A percentile compares a stretch with the other conserved stretches of the same genome.
phyloP scores from a whole-genome alignment of 2,329 filamentous ascomycete genomes.

The Capronia coronata region DNA sequence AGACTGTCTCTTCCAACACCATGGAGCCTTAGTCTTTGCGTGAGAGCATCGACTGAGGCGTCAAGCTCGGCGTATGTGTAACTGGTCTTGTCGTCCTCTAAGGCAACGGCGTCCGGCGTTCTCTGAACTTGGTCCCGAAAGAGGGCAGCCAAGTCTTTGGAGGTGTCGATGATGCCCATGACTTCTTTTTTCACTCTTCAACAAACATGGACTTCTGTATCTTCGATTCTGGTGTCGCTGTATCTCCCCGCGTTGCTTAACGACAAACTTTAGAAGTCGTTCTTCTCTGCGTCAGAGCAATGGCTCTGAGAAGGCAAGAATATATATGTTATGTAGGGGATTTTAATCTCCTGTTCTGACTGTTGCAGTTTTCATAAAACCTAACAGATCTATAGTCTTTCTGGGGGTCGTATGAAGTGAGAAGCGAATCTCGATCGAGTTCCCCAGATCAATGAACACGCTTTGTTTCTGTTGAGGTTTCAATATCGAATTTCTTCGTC shows the following conservation, averaged over 20 bases:
- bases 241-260: too few relatives aligned
- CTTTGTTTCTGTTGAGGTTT: not conserved
- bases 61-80: slow-evolving; percentile 71
- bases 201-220: not conserved
- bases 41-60: slow-evolving; percentile 57
- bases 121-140: slow-evolving; percentile 62
- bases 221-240: not conserved
- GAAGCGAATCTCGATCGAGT: not conserved
- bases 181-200: not conserved
- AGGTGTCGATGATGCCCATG: slow-evolving; percentile 63
- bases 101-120: slow-evolving; percentile 62
- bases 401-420: not conserved
- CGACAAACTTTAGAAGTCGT: not conserved
- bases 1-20: slow-evolving; percentile 67
- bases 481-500: not conserved
- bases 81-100: slow-evolving; percentile 61
- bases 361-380: not conserved
- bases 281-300: too few relatives aligned
- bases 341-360: not conserved
- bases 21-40: slow-evolving; percentile 56
- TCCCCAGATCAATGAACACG: not conserved
- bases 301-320: too few relatives aligned
- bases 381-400: not conserved
- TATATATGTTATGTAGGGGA: too few relatives aligned
- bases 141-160: slow-evolving; percentile 65